These are phyloP conservation scores for Russula abietina DNA, from an alignment of 768 basidiomycete species.

Conservation along the genomic window DNA sequence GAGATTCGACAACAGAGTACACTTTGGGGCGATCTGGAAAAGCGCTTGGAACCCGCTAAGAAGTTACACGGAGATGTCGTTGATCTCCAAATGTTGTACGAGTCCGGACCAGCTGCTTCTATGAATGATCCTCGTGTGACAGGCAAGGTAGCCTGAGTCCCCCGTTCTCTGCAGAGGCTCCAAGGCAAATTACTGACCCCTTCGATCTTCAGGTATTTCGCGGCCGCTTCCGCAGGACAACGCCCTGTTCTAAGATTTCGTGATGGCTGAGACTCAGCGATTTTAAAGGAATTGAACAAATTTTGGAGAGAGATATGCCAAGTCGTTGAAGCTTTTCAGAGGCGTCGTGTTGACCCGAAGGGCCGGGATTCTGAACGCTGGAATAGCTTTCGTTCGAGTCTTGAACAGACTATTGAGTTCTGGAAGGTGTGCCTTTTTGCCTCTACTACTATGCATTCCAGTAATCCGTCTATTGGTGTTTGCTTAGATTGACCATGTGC, in stretches of 20 bases:
- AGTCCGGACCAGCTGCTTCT: background rate
- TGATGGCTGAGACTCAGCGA: no score
- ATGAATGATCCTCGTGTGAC: background rate
- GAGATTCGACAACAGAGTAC: background rate
- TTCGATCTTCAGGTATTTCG: background rate
- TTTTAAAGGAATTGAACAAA: no score
- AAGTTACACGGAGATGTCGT: background rate
- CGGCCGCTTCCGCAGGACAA: background rate
- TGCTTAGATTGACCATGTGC: no score
- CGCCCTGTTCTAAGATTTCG: background rate
- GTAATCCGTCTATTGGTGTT: no score
- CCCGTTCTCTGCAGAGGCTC: background rate
- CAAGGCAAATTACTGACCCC: background rate
- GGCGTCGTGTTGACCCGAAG: background rate
- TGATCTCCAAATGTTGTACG: background rate
- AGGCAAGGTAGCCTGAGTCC: background rate
- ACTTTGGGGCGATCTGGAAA: background rate
- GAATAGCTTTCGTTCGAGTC: background rate
- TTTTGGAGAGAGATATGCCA: background rate
- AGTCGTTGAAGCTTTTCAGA: background rate
- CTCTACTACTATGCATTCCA: no score
- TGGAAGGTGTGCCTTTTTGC: no score
- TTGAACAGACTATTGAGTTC: no score
- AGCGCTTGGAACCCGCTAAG: no score
- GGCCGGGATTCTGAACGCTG: slow-evolving; percentile 1